Conservation (phyloP, 306 rosid species). For the Corylus americana region DNA sequence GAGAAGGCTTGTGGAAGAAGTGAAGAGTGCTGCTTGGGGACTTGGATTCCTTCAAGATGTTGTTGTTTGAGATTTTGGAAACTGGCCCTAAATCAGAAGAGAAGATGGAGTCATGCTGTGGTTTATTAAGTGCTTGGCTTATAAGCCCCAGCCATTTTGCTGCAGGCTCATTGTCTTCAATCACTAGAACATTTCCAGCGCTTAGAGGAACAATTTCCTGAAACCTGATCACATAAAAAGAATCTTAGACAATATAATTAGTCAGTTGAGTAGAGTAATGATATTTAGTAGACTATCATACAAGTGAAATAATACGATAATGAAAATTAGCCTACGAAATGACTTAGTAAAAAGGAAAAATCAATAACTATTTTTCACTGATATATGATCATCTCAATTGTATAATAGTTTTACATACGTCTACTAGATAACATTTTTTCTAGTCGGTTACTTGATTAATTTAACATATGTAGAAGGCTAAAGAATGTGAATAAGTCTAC, state of each 20-base stretch:
- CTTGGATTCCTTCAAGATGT: conserved; percentile 42
- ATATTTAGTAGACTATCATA: too few species aligned
- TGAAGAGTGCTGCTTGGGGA: conserved; percentile 36
- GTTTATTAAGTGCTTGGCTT: conserved; percentile 73
- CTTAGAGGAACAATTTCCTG: conserved; percentile 95
- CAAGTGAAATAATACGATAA: too few species aligned
- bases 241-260: background rate
- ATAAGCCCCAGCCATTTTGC: conserved; percentile 79
- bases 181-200: conserved; percentile 84
- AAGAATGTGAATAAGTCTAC: background rate
- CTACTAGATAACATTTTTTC: too few species aligned
- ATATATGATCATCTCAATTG: too few species aligned
- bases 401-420: background rate
- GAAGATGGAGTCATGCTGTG: conserved; percentile 34
- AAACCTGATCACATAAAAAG: conserved; percentile 45
- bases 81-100: conserved; percentile 34
- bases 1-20: conserved; percentile 79
- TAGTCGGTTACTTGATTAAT: background rate
- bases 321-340: too few species aligned
- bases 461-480: background rate
- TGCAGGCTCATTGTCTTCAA: conserved; percentile 96
- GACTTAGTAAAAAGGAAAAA: too few species aligned
- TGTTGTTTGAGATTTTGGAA: conserved; percentile 23
- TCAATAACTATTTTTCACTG: too few species aligned
- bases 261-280: background rate